Evolutionary conservation across 495 filamentous ascomycete genomes (phyloP).

Genomic region (Glonium stellatum): DNA sequence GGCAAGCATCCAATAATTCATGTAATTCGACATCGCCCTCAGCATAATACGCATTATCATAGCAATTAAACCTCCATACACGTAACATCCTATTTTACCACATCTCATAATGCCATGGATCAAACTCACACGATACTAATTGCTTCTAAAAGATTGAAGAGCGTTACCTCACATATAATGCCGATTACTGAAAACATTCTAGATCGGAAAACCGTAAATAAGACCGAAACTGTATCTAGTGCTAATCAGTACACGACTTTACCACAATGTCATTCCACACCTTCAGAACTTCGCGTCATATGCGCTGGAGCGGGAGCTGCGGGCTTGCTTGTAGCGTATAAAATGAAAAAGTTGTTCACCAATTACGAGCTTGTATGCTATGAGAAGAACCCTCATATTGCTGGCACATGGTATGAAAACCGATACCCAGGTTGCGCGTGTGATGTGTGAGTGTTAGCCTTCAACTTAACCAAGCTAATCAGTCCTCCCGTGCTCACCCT

Average conservation of each 20-base stretch:
- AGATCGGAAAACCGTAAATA: no score
- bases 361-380: slow-evolving; percentile 29
- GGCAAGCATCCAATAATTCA: no score
- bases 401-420: slow-evolving; percentile 33
- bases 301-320: slow-evolving; percentile 31
- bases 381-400: slow-evolving; percentile 27
- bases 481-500: background rate
- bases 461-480: background rate
- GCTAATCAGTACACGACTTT: slow-evolving; percentile 32
- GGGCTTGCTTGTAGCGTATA: slow-evolving; percentile 33
- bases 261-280: slow-evolving; percentile 33
- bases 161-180: no score
- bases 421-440: slow-evolving; percentile 34
- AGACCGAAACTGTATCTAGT: no score
- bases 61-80: no score
- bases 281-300: slow-evolving; percentile 28
- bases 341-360: slow-evolving; percentile 33
- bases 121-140: no score
- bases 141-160: no score
- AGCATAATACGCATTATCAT: no score
- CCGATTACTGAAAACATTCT: no score
- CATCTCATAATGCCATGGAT: no score
- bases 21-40: no score
- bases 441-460: slow-evolving; percentile 22
- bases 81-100: no score